These are phyloP conservation scores for Phialophora tarda DNA, from an alignment of 2,329 filamentous ascomycete genomes.

Conservation along the genomic window DNA sequence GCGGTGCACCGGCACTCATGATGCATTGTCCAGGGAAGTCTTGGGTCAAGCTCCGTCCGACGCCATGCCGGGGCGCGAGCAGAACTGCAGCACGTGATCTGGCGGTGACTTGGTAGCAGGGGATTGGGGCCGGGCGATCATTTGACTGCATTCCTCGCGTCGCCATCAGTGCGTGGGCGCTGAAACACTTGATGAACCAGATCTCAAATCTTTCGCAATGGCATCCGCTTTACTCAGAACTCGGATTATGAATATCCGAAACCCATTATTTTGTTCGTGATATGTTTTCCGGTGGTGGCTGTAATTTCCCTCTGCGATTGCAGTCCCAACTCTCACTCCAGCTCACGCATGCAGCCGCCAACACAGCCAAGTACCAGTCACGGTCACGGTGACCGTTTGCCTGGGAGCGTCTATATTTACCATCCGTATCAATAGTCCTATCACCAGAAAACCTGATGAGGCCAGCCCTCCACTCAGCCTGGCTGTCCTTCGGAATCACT, in stretches of 20 bases:
- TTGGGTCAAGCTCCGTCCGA: neutral
- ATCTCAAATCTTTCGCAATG: constrained; percentile 2
- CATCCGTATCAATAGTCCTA: constrained; percentile 1
- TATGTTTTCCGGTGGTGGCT: neutral
- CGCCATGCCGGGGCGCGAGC: neutral
- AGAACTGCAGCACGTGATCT: neutral
- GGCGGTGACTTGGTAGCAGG: neutral
- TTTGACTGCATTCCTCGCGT: neutral
- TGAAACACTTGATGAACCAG: constrained; percentile 6
- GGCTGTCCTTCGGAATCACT: neutral
- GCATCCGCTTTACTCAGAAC: neutral
- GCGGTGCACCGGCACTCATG: neutral
- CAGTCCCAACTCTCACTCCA: neutral
- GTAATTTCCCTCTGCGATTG: neutral
- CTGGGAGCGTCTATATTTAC: neutral
- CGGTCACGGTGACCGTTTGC: neutral
- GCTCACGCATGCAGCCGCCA: constrained; percentile 4
- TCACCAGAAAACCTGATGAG: neutral
- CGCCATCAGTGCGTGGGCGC: neutral
- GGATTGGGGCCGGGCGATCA: neutral
- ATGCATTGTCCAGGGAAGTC: neutral
- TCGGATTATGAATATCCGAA: constrained; percentile 7
- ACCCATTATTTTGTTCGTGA: neutral
- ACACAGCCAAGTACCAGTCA: constrained; percentile 3
- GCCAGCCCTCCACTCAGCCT: neutral